These are phyloP conservation scores for Aspergillus hortae DNA, from an alignment of 2,329 filamentous ascomycete species.

Conservation along the genomic window DNA sequence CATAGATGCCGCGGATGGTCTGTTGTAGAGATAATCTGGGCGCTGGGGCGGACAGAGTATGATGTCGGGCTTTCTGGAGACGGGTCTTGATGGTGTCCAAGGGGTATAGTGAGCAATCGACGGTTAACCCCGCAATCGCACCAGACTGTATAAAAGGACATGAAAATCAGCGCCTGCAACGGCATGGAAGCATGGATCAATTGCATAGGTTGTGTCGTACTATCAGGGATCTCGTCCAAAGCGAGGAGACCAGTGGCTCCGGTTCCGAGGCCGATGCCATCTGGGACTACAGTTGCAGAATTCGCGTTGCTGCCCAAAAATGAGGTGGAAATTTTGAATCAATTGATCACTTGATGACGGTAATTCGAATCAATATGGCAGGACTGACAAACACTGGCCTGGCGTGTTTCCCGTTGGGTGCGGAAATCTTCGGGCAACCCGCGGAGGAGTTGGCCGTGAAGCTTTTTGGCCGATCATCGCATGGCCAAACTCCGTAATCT, in stretches of 20 bases:
- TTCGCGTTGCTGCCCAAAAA: neutral
- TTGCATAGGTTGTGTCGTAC: constrained; percentile 20
- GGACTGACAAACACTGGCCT: too few species aligned
- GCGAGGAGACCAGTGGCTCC: constrained; percentile 36
- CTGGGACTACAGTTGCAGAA: neutral
- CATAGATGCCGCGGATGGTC: constrained; percentile 89
- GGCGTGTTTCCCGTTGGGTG: too few species aligned
- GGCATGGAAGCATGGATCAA: neutral
- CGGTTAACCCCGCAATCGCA: constrained; percentile 87
- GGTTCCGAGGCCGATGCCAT: constrained; percentile 29
- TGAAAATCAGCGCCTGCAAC: constrained; percentile 7
- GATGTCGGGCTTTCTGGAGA: constrained; percentile 66
- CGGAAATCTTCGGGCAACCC: neutral
- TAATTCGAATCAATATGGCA: neutral
- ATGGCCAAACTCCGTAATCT: constrained; percentile 21
- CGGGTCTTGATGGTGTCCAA: constrained; percentile 99
- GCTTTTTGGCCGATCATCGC: constrained; percentile 18
- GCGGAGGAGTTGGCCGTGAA: constrained; percentile 3
- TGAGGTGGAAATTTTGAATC: neutral
- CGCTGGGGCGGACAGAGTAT: constrained; percentile 54
- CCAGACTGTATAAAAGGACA: constrained; percentile 58
- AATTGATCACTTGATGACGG: neutral
- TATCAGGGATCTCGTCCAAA: constrained; percentile 43
- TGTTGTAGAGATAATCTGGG: constrained; percentile 72
- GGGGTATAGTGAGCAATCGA: constrained; percentile 94